Evolutionary conservation across 306 rosid species (phyloP), one percentile per base, ranked within the genome.

Genomic region (Quercus dentata): DNA sequence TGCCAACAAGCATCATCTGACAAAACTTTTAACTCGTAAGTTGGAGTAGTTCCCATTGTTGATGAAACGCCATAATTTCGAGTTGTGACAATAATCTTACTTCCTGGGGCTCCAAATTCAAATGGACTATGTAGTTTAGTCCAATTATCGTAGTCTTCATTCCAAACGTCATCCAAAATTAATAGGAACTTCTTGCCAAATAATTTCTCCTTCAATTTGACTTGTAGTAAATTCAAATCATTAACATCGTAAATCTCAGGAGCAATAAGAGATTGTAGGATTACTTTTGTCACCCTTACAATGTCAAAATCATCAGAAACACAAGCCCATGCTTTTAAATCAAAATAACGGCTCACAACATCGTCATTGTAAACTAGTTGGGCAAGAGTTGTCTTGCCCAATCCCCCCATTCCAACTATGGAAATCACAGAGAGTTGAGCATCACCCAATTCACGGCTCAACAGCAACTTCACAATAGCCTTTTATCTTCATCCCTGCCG

Each of bases 401-500:
- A 23, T 1, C 64, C 64, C 4, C 64, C 21, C 0, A 71, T 58
- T 1, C 77, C 77, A 3, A 71, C 2, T 27, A 79, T 71, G 4
- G 82, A 33, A 28, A 44, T 58, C 19, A 71, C 12, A 14, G 23
- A 27, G 1, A 78, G 11, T 17, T 30, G 52, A 2, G 73, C 31
- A 58, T 0, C 33, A 13, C 67, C 4, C 17, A 27, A 23, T 6
- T 67, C 82, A 6, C 5, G 14, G 1, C n/a, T 52, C 7, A 56
- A 31, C 25, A 80, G 19, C 18, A 80, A n/a, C 1, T 67, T 14
- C 3, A 56, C 3, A 1, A 74, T 56, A 33, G 20, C 18, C 3
- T 6, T 0, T 4, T 56, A 0, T 79, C 84, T 2, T 7, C 69
- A 6, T 58, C 79, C 35, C 81, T 76, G 30, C 82, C 84, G 59